Percentiles rank a stretch among this genome's conserved stretches.
Evolutionary conservation across 257 asterid genomes (phyloP).

Genomic region (Ballota nigra): DNA sequence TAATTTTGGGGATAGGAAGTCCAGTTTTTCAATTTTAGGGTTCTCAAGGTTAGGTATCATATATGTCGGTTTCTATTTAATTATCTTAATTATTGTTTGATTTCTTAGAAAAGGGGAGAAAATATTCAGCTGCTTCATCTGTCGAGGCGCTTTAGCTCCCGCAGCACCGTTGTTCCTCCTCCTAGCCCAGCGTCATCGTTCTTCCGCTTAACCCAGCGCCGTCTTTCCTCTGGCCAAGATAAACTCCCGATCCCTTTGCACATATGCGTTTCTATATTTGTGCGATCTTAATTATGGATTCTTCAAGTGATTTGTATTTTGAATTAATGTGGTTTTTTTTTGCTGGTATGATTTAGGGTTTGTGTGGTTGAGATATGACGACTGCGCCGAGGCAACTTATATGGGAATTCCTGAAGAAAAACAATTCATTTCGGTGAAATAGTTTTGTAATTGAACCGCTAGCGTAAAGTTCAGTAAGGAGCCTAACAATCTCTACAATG

Average conservation of each 20-base stretch:
- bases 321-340: neutral
- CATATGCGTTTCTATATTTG: too few species aligned
- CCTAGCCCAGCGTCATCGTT: too few species aligned
- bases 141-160: too few species aligned
- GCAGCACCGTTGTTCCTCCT: too few species aligned
- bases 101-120: too few species aligned
- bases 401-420: slow-evolving; percentile 96
- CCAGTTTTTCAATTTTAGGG: too few species aligned
- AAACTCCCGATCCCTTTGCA: slow-evolving; percentile 13
- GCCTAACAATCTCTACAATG: slow-evolving; percentile 82
- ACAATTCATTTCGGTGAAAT: slow-evolving; percentile 74
- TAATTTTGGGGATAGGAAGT: too few species aligned
- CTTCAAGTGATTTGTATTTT: neutral
- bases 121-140: too few species aligned
- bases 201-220: too few species aligned
- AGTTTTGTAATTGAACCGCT: slow-evolving; percentile 86
- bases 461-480: slow-evolving; percentile 73
- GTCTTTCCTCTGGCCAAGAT: slow-evolving; percentile 35
- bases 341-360: slow-evolving; percentile 19
- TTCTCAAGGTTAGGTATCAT: too few species aligned
- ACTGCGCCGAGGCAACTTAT: slow-evolving; percentile 84
- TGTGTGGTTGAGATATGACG: slow-evolving; percentile 49
- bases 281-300: neutral
- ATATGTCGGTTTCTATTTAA: too few species aligned
- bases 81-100: too few species aligned